phyloP scores from a whole-genome alignment of 306 rosid species.

The Mimosa pudica region DNA sequence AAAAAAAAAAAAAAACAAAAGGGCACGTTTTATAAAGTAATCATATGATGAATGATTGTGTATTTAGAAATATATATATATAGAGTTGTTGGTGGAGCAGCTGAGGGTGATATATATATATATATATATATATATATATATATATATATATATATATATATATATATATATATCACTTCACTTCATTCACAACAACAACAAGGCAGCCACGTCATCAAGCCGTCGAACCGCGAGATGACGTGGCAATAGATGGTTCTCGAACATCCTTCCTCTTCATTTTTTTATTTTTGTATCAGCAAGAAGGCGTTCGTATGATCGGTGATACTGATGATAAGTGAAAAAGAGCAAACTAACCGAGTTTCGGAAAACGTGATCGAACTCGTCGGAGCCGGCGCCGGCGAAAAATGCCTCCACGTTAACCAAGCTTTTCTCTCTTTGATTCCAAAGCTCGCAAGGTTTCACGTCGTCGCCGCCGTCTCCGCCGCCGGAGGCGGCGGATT shows the following conservation, averaged over 20 bases:
- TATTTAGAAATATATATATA: not conserved
- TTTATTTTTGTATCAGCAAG: not conserved
- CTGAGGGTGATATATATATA: not conserved
- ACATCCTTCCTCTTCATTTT: not conserved
- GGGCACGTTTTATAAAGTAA: not conserved
- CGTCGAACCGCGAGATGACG: slow-evolving; percentile 2
- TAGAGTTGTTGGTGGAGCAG: not conserved
- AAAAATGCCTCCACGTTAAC: slow-evolving; percentile 33
- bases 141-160: not conserved
- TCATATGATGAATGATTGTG: not conserved
- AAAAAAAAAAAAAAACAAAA: no score
- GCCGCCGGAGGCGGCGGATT: slow-evolving; percentile 26
- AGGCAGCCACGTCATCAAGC: not conserved
- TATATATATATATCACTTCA: not conserved
- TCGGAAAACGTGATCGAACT: slow-evolving; percentile 37
- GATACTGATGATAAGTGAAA: not conserved
- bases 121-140: not conserved
- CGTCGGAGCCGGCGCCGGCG: slow-evolving; percentile 28
- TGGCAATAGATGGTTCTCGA: slow-evolving; percentile 7
- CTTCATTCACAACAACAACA: not conserved
- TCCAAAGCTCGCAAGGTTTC: slow-evolving; percentile 39
- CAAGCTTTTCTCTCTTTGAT: slow-evolving; percentile 25
- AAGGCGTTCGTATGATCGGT: slow-evolving; percentile 15
- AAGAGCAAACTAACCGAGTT: slow-evolving; percentile 56
- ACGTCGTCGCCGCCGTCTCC: slow-evolving; percentile 31